phyloP scores from a whole-genome alignment of 2,329 filamentous ascomycete genomes.

The Verticillium albo-atrum region DNA sequence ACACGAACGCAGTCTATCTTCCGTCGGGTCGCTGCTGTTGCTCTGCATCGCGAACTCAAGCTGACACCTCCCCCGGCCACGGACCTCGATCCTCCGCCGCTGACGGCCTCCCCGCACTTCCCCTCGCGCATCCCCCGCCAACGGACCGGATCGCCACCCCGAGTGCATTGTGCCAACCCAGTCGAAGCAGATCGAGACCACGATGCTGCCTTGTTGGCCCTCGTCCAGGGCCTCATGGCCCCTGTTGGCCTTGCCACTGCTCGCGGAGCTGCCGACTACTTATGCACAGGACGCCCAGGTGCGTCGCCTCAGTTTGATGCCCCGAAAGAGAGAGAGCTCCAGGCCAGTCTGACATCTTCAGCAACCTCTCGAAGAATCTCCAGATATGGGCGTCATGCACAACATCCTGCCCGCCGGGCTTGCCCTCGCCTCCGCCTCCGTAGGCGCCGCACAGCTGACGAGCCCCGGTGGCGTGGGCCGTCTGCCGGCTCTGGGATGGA shows the following conservation, averaged over 20 bases:
- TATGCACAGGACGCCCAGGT: not conserved
- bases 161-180: not conserved
- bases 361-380: not conserved
- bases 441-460: slow-evolving; percentile 6
- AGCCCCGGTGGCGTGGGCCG: slow-evolving; percentile 13
- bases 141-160: not conserved
- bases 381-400: slow-evolving; percentile 2
- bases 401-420: slow-evolving; percentile 5
- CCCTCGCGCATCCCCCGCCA: not conserved
- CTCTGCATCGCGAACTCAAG: not conserved
- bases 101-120: not conserved
- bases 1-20: not conserved
- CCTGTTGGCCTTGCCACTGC: not conserved
- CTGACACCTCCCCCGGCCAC: not conserved
- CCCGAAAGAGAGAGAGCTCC: not conserved
- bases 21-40: not conserved
- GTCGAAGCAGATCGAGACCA: not conserved
- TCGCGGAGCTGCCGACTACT: not conserved
- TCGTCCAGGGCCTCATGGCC: not conserved
- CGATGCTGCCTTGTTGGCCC: not conserved
- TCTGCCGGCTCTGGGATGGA: slow-evolving; percentile 41
- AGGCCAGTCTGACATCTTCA: not conserved
- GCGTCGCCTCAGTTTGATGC: not conserved
- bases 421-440: not conserved
- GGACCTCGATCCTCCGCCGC: slow-evolving; percentile 2